Base-by-base conservation (phyloP, 1,284 basidiomycete genomes). In the Farysia itapuensis region DNA sequence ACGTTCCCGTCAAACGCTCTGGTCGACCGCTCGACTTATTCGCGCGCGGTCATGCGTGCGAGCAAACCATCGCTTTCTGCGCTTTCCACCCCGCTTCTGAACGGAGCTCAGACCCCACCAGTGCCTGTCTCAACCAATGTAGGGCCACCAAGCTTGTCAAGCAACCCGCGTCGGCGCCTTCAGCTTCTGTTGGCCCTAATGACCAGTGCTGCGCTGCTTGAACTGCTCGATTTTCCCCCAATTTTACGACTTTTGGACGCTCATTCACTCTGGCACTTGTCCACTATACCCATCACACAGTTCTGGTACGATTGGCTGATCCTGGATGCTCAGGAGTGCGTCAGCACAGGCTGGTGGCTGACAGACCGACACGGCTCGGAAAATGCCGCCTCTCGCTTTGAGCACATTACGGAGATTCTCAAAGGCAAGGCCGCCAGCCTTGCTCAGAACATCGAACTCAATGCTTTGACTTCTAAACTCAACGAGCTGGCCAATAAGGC, bases 171-270 rank as follows among this genome's bases (percentile, higher is more conserved):
- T 9, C 38, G 46, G 22, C 43, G 54, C 15, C 48, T 84, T 84
- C 22, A 54, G 71, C 14, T 84, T 82, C 67, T 82, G 80, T 42
- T 77, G 73, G 61, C 83, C 2, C 77, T 89, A 26, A 93, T 88
- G 1, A 89, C 86, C 1, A 80, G 82, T 1, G 88, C 90, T 8
- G 90, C 87, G 14, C 80, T 81, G 1, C 81, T 99, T 20, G 95
- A 99, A 75, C 74, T 98, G 2, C 84, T 96, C 60, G 95, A 99
- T 72, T 98, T 98, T 67, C 84, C 90, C 1, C 90, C 95, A 0
- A 35, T 77, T 12, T 68, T 76, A 20, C 79, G 91, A 31, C 75
- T 85, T 4, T 79, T 97, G n/a, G 95, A 99, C 72, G 91, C 94
- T 0, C 95, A 98, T 77, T 82, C 91, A 4, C 79, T 97, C 11